Conservation (phyloP, 257 asterid species). For the Paulownia fortunei region DNA sequence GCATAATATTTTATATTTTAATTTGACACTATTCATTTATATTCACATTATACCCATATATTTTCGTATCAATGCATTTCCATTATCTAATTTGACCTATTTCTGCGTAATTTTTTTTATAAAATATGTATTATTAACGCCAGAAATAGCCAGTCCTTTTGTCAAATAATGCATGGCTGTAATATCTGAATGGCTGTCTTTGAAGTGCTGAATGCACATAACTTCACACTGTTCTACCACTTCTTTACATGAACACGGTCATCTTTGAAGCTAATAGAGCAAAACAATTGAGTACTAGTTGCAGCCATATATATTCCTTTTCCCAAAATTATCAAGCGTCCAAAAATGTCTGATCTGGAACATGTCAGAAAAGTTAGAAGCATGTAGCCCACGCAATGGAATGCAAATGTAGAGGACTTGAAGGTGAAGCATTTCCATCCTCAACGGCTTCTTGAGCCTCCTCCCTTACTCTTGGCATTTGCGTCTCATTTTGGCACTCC, state of each 20-base stretch:
- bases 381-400: slow-evolving; percentile 7
- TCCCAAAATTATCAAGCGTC: neutral
- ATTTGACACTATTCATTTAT: too few species aligned
- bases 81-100: too few species aligned
- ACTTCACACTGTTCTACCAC: neutral
- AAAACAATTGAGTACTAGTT: neutral
- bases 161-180: neutral
- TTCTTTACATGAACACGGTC: neutral
- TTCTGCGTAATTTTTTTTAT: too few species aligned
- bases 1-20: too few species aligned
- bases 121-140: too few species aligned
- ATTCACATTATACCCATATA: too few species aligned
- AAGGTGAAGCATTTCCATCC: slow-evolving; percentile 29
- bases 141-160: neutral
- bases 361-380: neutral
- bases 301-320: neutral
- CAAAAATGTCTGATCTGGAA: neutral
- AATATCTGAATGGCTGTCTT: neutral
- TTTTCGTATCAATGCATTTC: too few species aligned
- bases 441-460: neutral
- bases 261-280: neutral
- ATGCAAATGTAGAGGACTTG: slow-evolving; percentile 32
- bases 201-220: neutral
- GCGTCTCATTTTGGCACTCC: neutral
- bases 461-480: neutral